Base-by-base conservation (phyloP, 129 eudicot species). In the Centella asiatica region DNA sequence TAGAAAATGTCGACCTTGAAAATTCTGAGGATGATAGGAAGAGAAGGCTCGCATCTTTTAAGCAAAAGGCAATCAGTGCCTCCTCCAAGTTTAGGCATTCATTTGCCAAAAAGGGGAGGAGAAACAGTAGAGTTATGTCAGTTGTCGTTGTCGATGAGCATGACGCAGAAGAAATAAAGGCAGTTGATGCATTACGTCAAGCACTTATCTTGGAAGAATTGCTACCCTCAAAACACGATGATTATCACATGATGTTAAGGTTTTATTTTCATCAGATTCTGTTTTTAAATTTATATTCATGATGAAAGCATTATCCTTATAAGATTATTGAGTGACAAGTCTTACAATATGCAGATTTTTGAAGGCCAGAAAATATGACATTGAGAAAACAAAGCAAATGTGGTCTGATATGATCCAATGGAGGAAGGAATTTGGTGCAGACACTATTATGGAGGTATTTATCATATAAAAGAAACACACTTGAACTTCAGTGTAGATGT, bases 181-280 rank as follows among this genome's bases (percentile, higher is more conserved):
- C 86, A 0, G 98, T 92, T 1, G 95, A 90, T 48, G 81, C 90
- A 25, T 80, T 92, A 36, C 90, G 98, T 9, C 98, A 90, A 74
- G 74, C 81, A 4, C 83, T 92, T 34, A 74, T 92, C 66, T 60
- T 81, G 60, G 94, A 92, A 65, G 98, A 92, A 31, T 42, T 87
- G 25, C 78, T 92, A 19, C 98, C 98, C 20, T 72, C 88, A n/a
- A 92, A 81, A 61, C 94, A 87, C 54, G 95, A 90, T 69, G 97
- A 90, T 62, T 86, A 83, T 76, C 95, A 90, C 62, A 72, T 80
- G 85, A 58, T 92, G 73, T 80, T 90, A 25, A 86, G 97, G 97
- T 86, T 40, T 29, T 44, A n/a, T 31, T 0, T 13, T 14, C 36
- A 14, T 64, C 27, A 25, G 2, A 11, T 15, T 26, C 25, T 24